Evolutionary conservation across 2,329 filamentous ascomycete species (phyloP).

Genomic region (Diaporthe australafricana): DNA sequence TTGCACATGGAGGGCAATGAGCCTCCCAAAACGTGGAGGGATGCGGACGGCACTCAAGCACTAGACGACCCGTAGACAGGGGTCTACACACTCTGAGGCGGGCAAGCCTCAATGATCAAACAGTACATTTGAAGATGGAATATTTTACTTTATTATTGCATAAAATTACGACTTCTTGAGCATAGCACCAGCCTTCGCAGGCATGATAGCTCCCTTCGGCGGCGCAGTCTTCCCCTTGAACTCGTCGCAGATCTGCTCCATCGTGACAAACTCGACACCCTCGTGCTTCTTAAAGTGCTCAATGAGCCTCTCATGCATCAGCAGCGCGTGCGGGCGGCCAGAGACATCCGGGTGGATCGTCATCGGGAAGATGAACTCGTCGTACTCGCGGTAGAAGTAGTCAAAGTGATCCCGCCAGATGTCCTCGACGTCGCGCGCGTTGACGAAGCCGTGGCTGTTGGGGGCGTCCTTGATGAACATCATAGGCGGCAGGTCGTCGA

Average conservation of each 20-base stretch:
- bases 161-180: slow-evolving; percentile 51
- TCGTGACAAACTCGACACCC: slow-evolving; percentile 74
- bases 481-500: slow-evolving; percentile 73
- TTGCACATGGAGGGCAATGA: background rate
- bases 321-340: slow-evolving; percentile 75
- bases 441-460: slow-evolving; percentile 69
- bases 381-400: slow-evolving; percentile 82
- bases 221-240: slow-evolving; percentile 75
- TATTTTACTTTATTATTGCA: background rate
- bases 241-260: slow-evolving; percentile 78
- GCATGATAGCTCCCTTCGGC: slow-evolving; percentile 70
- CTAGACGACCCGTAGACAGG: no score
- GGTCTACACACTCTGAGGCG: no score
- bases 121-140: background rate
- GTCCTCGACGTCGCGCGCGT: slow-evolving; percentile 69
- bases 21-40: background rate
- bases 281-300: slow-evolving; percentile 69
- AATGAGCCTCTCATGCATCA: slow-evolving; percentile 63
- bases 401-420: slow-evolving; percentile 76
- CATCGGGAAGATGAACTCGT: slow-evolving; percentile 82
- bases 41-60: background rate
- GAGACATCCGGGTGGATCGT: slow-evolving; percentile 81
- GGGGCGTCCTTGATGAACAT: slow-evolving; percentile 74
- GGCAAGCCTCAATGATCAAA: no score
- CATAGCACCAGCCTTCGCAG: slow-evolving; percentile 65